Conservation (phyloP, 1,139 yeast species). For the Yamadazyma triangularis region DNA sequence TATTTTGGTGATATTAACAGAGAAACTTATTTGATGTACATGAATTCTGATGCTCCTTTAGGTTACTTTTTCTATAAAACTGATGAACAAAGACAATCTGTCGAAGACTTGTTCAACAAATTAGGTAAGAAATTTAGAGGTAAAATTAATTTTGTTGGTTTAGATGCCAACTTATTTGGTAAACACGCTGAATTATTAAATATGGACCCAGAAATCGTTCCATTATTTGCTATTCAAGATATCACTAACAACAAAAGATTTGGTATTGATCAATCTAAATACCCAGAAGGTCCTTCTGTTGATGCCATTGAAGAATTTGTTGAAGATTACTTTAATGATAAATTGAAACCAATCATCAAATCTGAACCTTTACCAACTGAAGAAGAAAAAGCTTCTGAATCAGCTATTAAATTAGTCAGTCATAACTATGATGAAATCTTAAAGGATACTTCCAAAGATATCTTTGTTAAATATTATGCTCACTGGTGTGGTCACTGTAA, state of each 20-base stretch:
- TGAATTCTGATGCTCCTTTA: constrained; percentile 69
- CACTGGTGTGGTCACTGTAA: constrained; percentile 99
- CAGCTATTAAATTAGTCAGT: constrained; percentile 80
- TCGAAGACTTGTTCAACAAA: constrained; percentile 48
- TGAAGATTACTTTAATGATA: constrained; percentile 58
- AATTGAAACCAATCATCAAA: constrained; percentile 69
- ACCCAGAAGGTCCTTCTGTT: constrained; percentile 36
- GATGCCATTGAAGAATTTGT: constrained; percentile 56
- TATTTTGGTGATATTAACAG: constrained; percentile 89
- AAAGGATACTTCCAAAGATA: constrained; percentile 71
- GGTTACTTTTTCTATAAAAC: constrained; percentile 82
- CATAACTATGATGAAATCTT: constrained; percentile 73
- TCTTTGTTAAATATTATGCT: constrained; percentile 90
- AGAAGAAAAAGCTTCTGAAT: constrained; percentile 62
- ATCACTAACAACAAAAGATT: constrained; percentile 63
- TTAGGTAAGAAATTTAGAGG: constrained; percentile 79
- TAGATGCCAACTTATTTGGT: constrained; percentile 79
- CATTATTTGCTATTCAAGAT: constrained; percentile 88
- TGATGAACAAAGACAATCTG: constrained; percentile 60
- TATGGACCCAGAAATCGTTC: constrained; percentile 77
- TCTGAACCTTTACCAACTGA: constrained; percentile 77
- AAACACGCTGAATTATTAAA: constrained; percentile 86
- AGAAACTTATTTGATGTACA: constrained; percentile 70
- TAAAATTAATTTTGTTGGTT: constrained; percentile 78
- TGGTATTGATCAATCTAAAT: constrained; percentile 50